phyloP scores from a whole-genome alignment of 2,329 filamentous ascomycete species.

The Verticillium isaacii region DNA sequence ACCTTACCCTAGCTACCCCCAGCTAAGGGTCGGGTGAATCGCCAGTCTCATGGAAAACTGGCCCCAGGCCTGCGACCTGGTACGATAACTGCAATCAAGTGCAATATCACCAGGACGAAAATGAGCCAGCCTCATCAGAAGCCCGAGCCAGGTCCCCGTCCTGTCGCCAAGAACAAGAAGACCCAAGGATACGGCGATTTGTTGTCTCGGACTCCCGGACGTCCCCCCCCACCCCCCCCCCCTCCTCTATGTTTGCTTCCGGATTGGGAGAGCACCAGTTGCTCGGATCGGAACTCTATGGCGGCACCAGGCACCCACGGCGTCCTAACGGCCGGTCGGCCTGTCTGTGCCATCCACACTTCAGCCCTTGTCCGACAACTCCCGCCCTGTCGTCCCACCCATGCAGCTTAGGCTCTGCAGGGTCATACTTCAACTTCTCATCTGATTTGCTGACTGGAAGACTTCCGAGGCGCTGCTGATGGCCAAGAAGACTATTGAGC shows the following conservation, averaged over 20 bases:
- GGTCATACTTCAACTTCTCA: not conserved
- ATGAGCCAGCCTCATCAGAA: not conserved
- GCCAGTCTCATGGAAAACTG: too few species aligned
- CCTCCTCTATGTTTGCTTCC: not conserved
- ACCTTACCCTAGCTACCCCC: too few species aligned
- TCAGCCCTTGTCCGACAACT: not conserved
- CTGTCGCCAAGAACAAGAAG: not conserved
- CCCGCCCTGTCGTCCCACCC: not conserved
- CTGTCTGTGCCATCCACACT: not conserved
- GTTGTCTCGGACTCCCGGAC: not conserved
- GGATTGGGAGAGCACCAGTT: not conserved
- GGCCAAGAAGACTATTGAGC: not conserved
- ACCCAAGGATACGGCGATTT: not conserved
- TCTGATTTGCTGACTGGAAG: not conserved
- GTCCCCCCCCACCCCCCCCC: not conserved
- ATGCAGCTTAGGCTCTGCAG: not conserved
- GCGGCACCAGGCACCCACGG: not conserved
- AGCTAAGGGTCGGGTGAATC: too few species aligned
- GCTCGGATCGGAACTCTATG: not conserved
- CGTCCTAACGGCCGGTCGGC: not conserved
- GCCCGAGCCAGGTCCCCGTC: too few species aligned
- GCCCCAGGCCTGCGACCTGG: too few species aligned
- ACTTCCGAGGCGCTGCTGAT: not conserved
- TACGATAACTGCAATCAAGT: not conserved
- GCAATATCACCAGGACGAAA: not conserved